Percentiles rank a stretch among this genome's conserved stretches.
These are phyloP conservation scores for Boletus edulis DNA, from an alignment of 768 basidiomycete species.

Conservation along the genomic window DNA sequence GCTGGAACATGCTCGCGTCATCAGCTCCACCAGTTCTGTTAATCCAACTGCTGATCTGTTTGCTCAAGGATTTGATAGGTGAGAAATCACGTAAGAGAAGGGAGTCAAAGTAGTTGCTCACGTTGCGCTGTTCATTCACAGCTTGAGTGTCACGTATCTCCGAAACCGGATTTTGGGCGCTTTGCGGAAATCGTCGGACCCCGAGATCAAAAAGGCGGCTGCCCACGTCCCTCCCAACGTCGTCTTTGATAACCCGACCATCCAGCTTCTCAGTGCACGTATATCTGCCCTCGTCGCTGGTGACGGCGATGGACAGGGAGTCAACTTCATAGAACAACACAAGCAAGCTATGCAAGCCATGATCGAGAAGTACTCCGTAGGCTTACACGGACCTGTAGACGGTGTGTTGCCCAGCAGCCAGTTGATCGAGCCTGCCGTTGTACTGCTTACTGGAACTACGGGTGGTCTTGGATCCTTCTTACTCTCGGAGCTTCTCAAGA, in stretches of 20 bases:
- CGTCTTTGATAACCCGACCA: conserved; percentile 41
- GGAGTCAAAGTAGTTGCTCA: background rate
- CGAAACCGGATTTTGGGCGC: conserved; percentile 23
- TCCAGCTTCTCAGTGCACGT: conserved; percentile 33
- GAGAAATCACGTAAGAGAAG: background rate
- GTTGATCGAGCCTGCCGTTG: conserved; percentile 16
- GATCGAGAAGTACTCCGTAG: conserved; percentile 38
- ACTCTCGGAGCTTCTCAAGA: conserved; percentile 28
- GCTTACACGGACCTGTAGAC: conserved; percentile 13
- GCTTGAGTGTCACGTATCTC: conserved; percentile 31
- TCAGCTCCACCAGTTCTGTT: conserved; percentile 4
- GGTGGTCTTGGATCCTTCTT: conserved; percentile 40
- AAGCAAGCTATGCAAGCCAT: conserved; percentile 33
- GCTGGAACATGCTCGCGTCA: conserved; percentile 18
- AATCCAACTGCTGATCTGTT: conserved; percentile 26
- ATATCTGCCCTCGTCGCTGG: conserved; percentile 8
- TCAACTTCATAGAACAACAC: conserved; percentile 6
- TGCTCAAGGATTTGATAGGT: conserved; percentile 40
- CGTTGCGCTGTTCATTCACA: background rate
- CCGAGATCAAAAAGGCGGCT: conserved; percentile 26
- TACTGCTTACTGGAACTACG: conserved; percentile 41
- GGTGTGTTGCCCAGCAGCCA: conserved; percentile 7
- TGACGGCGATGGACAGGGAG: background rate
- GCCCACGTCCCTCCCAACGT: conserved; percentile 27
- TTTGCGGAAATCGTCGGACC: conserved; percentile 30